phyloP scores from a whole-genome alignment of 192 early-diverging fungal genomes.

The Phycomyces blakesleeanus region DNA sequence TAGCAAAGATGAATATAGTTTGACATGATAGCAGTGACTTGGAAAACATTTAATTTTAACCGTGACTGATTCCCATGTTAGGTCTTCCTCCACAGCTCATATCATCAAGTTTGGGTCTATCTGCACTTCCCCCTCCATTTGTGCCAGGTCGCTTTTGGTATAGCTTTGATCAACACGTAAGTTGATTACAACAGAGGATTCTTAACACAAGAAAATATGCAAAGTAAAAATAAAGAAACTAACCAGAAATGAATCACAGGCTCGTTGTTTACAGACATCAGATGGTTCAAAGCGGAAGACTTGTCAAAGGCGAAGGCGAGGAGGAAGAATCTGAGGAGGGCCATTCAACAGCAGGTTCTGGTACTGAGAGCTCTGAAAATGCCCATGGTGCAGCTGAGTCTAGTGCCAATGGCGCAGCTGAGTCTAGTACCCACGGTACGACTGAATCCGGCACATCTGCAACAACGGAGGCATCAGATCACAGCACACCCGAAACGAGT shows the following conservation, averaged over 20 bases:
- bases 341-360: not conserved
- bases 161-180: conserved; percentile 33
- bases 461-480: not conserved
- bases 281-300: conserved; percentile 8
- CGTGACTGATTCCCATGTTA: not conserved
- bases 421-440: not conserved
- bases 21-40: not conserved
- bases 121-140: conserved; percentile 45
- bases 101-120: conserved; percentile 44
- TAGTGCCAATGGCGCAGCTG: not conserved
- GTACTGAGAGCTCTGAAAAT: not conserved
- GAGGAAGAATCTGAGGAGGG: not conserved
- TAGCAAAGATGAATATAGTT: not conserved
- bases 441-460: not conserved
- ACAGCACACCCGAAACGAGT: no score
- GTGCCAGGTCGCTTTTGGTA: conserved; percentile 43
- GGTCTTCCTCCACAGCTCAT: conserved; percentile 29
- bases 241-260: conserved; percentile 6
- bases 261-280: conserved; percentile 21
- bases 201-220: no score
- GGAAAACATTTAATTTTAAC: not conserved
- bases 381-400: not conserved
- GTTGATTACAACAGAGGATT: not conserved
- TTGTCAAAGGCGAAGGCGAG: not conserved
- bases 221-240: not conserved